Conservation (phyloP, 179 eudicot genomes). For the Sideroxylon spinosum region DNA sequence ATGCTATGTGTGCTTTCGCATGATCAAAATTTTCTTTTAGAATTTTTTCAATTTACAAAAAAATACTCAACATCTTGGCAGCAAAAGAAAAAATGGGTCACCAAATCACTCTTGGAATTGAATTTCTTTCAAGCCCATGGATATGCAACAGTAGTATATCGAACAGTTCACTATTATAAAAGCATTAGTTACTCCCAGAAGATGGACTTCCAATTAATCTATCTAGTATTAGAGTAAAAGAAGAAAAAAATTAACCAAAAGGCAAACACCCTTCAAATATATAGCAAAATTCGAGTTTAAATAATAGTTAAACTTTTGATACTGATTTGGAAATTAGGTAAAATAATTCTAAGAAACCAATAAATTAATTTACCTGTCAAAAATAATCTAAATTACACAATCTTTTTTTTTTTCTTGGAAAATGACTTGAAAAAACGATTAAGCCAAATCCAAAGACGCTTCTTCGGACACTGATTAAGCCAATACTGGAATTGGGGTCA, state of each 20-base stretch:
- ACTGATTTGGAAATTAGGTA: too few species aligned
- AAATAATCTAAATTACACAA: too few species aligned
- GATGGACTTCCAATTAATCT: too few species aligned
- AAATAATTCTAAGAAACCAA: too few species aligned
- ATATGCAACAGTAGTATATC: background rate
- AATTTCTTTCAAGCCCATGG: background rate
- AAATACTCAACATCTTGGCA: conserved; percentile 11
- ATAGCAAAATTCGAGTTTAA: too few species aligned
- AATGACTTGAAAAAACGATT: too few species aligned
- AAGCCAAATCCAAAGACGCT: background rate
- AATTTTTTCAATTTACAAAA: background rate
- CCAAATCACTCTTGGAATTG: conserved; percentile 11
- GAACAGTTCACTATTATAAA: background rate
- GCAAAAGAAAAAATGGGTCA: conserved; percentile 3
- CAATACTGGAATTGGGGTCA: conserved; percentile 9
- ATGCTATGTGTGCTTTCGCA: background rate
- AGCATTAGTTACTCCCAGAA: background rate
- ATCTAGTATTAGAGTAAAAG: too few species aligned
- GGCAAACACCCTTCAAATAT: too few species aligned
- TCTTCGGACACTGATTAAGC: conserved; percentile 12
- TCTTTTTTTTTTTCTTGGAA: too few species aligned
- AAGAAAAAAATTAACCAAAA: too few species aligned
- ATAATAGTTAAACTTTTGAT: too few species aligned
- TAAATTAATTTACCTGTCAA: too few species aligned
- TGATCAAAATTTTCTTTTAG: background rate